phyloP scores from a whole-genome alignment of 257 asterid species.

The Nicotiana obtusifolia region DNA sequence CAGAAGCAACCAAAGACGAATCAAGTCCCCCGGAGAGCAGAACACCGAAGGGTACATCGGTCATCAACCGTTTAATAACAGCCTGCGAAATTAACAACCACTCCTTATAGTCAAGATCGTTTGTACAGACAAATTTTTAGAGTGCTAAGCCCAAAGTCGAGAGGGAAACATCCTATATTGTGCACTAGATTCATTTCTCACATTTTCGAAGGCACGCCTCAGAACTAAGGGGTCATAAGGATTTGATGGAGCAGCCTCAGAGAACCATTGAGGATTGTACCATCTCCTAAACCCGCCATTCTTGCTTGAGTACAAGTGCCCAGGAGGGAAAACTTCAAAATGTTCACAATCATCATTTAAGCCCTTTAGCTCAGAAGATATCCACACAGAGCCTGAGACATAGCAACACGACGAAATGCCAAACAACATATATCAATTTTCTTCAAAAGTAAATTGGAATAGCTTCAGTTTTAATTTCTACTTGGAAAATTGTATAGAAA shows the following conservation, averaged over 20 bases:
- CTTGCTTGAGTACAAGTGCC: constrained; percentile 90
- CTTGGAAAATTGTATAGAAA: neutral
- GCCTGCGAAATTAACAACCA: constrained; percentile 38
- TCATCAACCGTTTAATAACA: constrained; percentile 89
- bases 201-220: constrained; percentile 82
- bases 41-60: constrained; percentile 97
- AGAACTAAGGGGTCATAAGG: constrained; percentile 79
- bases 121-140: neutral
- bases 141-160: neutral
- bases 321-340: constrained; percentile 89
- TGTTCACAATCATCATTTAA: constrained; percentile 86
- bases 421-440: neutral
- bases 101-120: neutral
- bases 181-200: constrained; percentile 21
- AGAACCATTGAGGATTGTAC: constrained; percentile 91
- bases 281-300: constrained; percentile 61
- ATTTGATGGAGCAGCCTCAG: constrained; percentile 74
- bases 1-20: constrained; percentile 86
- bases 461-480: neutral
- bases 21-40: constrained; percentile 95
- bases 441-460: neutral
- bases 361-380: constrained; percentile 87
- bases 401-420: neutral
- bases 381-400: constrained; percentile 81
- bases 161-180: neutral